These are phyloP conservation scores for Melampsora larici-populina DNA, from an alignment of 1,284 basidiomycete genomes.

Conservation along the genomic window DNA sequence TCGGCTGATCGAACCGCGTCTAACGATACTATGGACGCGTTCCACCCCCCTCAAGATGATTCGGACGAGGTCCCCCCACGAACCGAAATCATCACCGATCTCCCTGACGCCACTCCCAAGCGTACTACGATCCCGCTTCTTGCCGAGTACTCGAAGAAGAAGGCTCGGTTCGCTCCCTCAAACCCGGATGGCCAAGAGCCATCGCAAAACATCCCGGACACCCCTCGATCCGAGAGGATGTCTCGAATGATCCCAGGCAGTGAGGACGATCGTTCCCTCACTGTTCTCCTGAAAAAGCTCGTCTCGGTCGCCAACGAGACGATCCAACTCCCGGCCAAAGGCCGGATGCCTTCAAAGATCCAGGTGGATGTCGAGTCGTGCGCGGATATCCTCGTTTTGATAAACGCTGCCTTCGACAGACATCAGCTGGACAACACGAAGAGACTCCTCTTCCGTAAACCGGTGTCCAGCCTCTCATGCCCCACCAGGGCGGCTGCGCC, in stretches of 20 bases:
- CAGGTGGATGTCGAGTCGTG: neutral
- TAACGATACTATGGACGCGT: too few species aligned
- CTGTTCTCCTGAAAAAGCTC: neutral
- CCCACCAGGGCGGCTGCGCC: too few species aligned
- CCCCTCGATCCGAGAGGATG: neutral
- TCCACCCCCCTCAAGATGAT: neutral
- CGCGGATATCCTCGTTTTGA: neutral
- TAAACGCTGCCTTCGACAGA: neutral
- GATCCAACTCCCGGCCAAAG: neutral
- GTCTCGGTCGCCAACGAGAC: neutral
- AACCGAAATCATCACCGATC: too few species aligned
- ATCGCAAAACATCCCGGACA: neutral
- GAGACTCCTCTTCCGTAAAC: too few species aligned
- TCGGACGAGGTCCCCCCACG: neutral
- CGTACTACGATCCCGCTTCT: neutral
- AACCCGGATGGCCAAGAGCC: neutral
- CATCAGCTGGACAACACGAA: neutral
- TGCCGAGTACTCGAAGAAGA: neutral
- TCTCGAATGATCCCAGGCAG: neutral
- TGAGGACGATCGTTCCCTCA: neutral
- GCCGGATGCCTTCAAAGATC: neutral
- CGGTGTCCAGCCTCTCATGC: too few species aligned
- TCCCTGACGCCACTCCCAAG: neutral
- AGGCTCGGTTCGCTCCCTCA: too few species aligned
- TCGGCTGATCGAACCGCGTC: too few species aligned